phyloP scores from a whole-genome alignment of 352 stramenopile genomes.

The Phytophthora syringae region DNA sequence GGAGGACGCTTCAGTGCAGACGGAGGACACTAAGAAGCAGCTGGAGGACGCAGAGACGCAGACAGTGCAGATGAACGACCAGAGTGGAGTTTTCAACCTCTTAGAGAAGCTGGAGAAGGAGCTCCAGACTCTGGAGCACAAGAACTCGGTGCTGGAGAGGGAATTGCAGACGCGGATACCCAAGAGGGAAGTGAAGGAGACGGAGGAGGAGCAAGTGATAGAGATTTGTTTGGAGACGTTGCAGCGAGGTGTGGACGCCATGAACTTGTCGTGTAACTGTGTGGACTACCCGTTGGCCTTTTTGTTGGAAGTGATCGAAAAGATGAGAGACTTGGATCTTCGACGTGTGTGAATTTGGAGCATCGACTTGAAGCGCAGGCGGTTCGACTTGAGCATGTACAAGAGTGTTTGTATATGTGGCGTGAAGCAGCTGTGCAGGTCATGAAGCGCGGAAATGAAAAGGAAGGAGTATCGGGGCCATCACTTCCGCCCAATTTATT shows the following conservation, averaged over 20 bases:
- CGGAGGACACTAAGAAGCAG: constrained; percentile 1
- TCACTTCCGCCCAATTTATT: constrained; percentile 1
- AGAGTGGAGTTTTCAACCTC: constrained; percentile 3
- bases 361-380: constrained; percentile 35
- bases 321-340: not conserved
- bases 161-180: constrained; percentile 17
- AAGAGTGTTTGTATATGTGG: constrained; percentile 32
- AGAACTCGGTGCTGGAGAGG: constrained; percentile 30
- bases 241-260: constrained; percentile 24
- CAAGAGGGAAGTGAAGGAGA: constrained; percentile 3
- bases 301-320: constrained; percentile 15
- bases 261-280: constrained; percentile 32
- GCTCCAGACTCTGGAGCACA: constrained; percentile 26
- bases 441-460: constrained; percentile 19
- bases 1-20: constrained; percentile 26
- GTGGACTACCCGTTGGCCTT: constrained; percentile 23
- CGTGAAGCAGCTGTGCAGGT: constrained; percentile 28
- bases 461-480: not conserved
- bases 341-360: constrained; percentile 34
- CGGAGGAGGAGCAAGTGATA: constrained; percentile 9
- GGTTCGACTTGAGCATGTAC: constrained; percentile 28
- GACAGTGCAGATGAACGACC: not conserved
- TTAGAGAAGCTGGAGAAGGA: constrained; percentile 36
- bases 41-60: constrained; percentile 10
- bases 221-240: constrained; percentile 26